phyloP scores from a whole-genome alignment of 441 rosid species.

The Geranium incanum region DNA sequence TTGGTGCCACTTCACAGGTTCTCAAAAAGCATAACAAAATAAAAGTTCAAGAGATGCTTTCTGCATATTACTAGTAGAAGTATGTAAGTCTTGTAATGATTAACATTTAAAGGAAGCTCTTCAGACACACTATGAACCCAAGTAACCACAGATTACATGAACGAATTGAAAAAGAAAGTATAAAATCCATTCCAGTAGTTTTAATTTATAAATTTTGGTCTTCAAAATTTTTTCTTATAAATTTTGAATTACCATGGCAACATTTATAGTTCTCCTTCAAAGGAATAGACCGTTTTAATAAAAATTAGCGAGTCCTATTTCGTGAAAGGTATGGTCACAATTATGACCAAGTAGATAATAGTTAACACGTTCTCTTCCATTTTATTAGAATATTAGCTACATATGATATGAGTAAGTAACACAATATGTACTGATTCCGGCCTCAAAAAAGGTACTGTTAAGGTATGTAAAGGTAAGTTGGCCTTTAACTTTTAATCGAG shows the following conservation, averaged over 20 bases:
- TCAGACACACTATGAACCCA: neutral
- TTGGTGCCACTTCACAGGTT: neutral
- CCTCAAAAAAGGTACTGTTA: neutral
- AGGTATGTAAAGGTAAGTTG: neutral
- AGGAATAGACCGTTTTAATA: neutral
- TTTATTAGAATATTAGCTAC: neutral
- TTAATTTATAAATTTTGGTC: neutral
- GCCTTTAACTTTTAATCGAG: neutral
- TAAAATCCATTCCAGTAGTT: neutral
- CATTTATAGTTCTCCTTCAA: neutral
- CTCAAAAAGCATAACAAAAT: neutral
- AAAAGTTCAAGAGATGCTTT: neutral
- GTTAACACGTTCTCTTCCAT: neutral
- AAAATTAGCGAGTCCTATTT: neutral
- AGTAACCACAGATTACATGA: neutral
- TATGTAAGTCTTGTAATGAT: too few relatives aligned
- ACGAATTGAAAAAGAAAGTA: neutral
- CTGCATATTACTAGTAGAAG: neutral
- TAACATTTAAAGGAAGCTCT: too few relatives aligned
- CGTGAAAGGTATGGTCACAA: neutral
- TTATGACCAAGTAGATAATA: neutral
- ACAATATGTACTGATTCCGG: neutral
- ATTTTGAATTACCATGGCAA: neutral
- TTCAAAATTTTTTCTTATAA: neutral
- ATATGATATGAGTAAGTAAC: neutral